phyloP scores from a whole-genome alignment of 768 basidiomycete species.

The Sporobolomyces roseus region DNA sequence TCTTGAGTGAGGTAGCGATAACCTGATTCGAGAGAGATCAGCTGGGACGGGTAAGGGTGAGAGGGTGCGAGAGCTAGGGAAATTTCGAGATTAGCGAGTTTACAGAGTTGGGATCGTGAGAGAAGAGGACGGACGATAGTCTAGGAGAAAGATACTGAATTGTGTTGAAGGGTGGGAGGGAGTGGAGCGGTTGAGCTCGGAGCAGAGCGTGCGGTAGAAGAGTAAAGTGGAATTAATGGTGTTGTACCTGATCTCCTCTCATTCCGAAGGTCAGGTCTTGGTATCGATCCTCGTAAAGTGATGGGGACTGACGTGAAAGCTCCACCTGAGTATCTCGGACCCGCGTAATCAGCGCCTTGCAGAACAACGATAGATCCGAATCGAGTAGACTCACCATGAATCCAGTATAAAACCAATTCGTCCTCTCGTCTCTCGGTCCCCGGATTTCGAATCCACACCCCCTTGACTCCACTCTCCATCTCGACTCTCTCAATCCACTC shows the following conservation, averaged over 20 bases:
- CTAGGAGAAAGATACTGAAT: conserved; percentile 29
- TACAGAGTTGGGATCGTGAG: neutral
- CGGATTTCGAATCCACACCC: conserved; percentile 21
- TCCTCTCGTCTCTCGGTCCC: conserved; percentile 1
- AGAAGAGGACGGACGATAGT: conserved; percentile 18
- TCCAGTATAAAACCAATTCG: conserved; percentile 27
- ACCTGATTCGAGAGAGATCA: conserved; percentile 69
- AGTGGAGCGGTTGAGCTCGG: neutral
- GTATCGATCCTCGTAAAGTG: too few species aligned
- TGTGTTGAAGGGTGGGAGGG: neutral
- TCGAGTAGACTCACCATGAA: conserved; percentile 19
- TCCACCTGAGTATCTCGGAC: neutral
- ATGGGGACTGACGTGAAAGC: too few species aligned
- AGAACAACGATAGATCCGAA: too few species aligned
- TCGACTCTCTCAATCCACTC: conserved; percentile 13
- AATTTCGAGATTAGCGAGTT: neutral
- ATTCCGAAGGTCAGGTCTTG: too few species aligned
- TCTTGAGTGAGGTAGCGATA: conserved; percentile 63
- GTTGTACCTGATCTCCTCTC: conserved; percentile 9
- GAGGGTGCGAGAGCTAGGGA: conserved; percentile 45
- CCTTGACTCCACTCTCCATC: conserved; percentile 5
- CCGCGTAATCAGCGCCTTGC: too few species aligned
- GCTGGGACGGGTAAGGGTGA: conserved; percentile 63
- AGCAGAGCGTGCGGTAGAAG: conserved; percentile 1
- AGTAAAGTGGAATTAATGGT: neutral